Percentiles rank a stretch among this genome's conserved stretches.
Evolutionary conservation across 495 filamentous ascomycete genomes (phyloP).

Genomic region (Xeromyces bisporus): DNA sequence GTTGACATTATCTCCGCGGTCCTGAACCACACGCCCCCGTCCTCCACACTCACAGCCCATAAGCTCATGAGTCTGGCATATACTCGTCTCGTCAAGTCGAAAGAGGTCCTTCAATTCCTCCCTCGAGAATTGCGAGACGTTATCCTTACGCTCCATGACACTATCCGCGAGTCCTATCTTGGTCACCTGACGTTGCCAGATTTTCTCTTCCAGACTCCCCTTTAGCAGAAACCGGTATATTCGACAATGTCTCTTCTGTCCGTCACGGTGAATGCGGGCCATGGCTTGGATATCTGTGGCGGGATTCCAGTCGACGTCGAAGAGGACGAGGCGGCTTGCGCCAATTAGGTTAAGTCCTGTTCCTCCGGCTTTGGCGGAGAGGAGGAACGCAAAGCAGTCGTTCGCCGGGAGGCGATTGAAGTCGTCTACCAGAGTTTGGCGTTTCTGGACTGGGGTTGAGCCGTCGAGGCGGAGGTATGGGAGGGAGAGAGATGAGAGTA

Average conservation of each 20-base stretch:
- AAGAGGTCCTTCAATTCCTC: conserved; percentile 62
- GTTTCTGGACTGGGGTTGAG: conserved; percentile 47
- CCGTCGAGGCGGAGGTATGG: conserved; percentile 60
- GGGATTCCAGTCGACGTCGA: conserved; percentile 76
- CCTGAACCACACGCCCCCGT: conserved; percentile 18
- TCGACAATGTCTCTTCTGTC: conserved; percentile 50
- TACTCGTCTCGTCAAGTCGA: conserved; percentile 40
- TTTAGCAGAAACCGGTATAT: conserved; percentile 62
- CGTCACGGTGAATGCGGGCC: conserved; percentile 68
- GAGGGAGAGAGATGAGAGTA: conserved; percentile 46
- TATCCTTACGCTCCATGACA: conserved; percentile 47
- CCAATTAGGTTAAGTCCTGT: conserved; percentile 65
- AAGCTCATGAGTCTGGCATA: conserved; percentile 51
- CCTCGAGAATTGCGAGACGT: conserved; percentile 40
- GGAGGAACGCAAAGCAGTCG: conserved; percentile 54
- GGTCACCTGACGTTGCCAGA: conserved; percentile 66
- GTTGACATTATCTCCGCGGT: conserved; percentile 4
- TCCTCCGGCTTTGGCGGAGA: conserved; percentile 66
- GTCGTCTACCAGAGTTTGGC: conserved; percentile 57
- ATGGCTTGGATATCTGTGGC: conserved; percentile 72
- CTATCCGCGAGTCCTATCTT: conserved; percentile 56
- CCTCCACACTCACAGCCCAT: conserved; percentile 53
- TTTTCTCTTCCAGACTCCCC: conserved; percentile 67
- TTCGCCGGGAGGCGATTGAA: conserved; percentile 48
- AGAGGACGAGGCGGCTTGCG: conserved; percentile 57